Conservation (phyloP, 352 stramenopile genomes). For the Globisporangium acanthophoron region DNA sequence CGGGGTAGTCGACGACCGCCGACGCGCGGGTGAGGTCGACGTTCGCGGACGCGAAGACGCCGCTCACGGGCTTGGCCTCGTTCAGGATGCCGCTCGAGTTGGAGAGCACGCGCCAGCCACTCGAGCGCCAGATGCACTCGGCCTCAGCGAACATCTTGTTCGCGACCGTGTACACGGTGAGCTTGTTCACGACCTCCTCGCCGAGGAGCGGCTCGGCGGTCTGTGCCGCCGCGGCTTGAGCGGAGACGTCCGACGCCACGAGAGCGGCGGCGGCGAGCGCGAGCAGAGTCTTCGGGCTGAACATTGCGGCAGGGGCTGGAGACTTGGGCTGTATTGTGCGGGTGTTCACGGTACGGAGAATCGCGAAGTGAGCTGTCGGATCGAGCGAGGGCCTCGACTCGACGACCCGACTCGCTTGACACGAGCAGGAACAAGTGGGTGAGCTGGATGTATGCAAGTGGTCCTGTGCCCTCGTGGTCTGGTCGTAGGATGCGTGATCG, state of each 20-base stretch:
- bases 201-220: constrained; percentile 14
- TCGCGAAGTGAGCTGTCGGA: not conserved
- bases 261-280: constrained; percentile 5
- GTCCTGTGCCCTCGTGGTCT: too few species aligned
- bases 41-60: constrained; percentile 18
- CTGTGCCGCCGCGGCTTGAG: not conserved
- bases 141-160: constrained; percentile 24
- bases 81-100: constrained; percentile 26
- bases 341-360: not conserved
- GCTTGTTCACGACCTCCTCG: constrained; percentile 15
- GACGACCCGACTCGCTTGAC: not conserved
- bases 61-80: constrained; percentile 24
- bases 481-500: too few species aligned
- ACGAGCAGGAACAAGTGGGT: not conserved
- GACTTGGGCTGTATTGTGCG: not conserved
- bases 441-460: too few species aligned
- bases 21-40: constrained; percentile 22
- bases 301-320: constrained; percentile 8
- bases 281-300: constrained; percentile 17
- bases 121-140: constrained; percentile 21
- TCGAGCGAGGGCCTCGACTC: not conserved
- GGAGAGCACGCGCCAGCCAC: constrained; percentile 19
- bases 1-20: constrained; percentile 16
- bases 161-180: constrained; percentile 16
- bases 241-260: constrained; percentile 1